Evolutionary conservation across 2,329 filamentous ascomycete genomes (phyloP).

Genomic region (Berkeleyomyces rouxiae): DNA sequence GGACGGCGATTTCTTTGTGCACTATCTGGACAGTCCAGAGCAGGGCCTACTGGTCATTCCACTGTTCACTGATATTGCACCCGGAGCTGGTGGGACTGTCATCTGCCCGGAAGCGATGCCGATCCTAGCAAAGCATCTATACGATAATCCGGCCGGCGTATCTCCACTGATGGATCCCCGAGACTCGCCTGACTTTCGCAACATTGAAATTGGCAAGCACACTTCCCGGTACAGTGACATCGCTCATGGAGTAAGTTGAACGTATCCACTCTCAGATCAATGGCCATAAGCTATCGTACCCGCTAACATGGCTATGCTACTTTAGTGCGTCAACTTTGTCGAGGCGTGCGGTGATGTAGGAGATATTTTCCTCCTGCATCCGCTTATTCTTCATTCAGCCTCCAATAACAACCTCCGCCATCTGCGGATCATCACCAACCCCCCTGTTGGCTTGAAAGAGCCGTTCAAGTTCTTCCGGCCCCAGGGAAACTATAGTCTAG

Average conservation of each 20-base stretch:
- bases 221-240: conserved; percentile 29
- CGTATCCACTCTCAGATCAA: neutral
- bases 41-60: conserved; percentile 53
- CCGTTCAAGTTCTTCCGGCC: conserved; percentile 23
- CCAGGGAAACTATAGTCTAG: conserved; percentile 33
- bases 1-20: conserved; percentile 56
- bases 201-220: conserved; percentile 22
- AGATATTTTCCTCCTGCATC: conserved; percentile 42
- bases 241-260: conserved; percentile 16
- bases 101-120: conserved; percentile 44
- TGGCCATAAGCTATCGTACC: neutral
- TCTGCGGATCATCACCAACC: conserved; percentile 19
- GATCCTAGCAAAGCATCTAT: conserved; percentile 38
- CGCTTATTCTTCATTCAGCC: conserved; percentile 42
- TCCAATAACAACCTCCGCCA: conserved; percentile 21
- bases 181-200: conserved; percentile 28
- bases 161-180: conserved; percentile 47
- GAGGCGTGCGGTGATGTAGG: conserved; percentile 37
- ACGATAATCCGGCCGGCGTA: conserved; percentile 47
- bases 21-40: conserved; percentile 54
- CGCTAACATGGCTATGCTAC: neutral
- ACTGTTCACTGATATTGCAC: conserved; percentile 45
- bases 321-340: conserved; percentile 30
- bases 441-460: conserved; percentile 30
- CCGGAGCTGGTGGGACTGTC: conserved; percentile 46